Base-by-base conservation (phyloP, 257 asterid genomes). In the Penstemon newberryi region DNA sequence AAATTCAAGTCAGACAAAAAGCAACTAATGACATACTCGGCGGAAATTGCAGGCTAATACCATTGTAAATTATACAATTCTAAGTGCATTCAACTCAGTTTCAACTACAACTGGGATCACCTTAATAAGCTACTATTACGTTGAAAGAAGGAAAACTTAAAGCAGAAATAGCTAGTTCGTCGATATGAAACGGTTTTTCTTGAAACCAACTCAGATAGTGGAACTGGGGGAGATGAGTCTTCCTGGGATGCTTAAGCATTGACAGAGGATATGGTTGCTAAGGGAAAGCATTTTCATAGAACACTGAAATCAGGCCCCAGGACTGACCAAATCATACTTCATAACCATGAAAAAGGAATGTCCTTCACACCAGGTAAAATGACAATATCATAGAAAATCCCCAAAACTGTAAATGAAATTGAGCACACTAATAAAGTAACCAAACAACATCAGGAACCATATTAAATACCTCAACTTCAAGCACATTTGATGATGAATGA, bases 401-500 rank as follows among this genome's bases (percentile, higher is more conserved):
- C 25, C 60, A 12, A 59, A 49, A 60, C 71, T 39, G 46, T 40
- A 51, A 13, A 55, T 63, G 56, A 25, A 54, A 56, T 9, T 15
- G 56, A 46, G 41, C 50, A 55, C 42, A 37, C 15, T 12, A 9
- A n/a, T 53, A 50, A 18, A 63, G 36, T 19, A 5, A 46, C 36
- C 18, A 54, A 51, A 8, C 37, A 46, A 61, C 63, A 70, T 56
- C 45, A 51, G 7, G 62, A 37, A 66, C 42, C 18, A 19, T 67
- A 64, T 11, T 18, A 73, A 42, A 70, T 79, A 93, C 99, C 97
- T 93, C 99, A 79, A 93, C 80, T 78, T 93, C 99, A 58, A 93
- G 96, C 69, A 84, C 88, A 79, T 87, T 90, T 65, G 99, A 93
- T 52, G 99, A 90, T 72, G 97, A 90, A 77, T 83, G 99, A 47